Conservation (phyloP, 805 yeast genomes). For the Wickerhamiella kurtzmanii region DNA sequence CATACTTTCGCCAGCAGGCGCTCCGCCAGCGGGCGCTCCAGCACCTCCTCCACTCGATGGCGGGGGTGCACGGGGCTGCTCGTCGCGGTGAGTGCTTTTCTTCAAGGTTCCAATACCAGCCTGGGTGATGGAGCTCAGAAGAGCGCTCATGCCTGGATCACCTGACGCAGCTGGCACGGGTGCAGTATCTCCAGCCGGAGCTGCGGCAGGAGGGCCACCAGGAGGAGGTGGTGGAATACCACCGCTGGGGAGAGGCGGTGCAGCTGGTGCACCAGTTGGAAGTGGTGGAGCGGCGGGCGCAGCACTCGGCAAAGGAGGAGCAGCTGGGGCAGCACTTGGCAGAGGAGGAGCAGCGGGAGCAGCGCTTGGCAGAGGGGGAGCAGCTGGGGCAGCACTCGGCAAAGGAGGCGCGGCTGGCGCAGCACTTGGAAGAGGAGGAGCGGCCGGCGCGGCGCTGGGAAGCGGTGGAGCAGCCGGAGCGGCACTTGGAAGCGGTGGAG, state of each 20-base stretch:
- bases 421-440: conserved; percentile 17
- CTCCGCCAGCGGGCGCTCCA: conserved; percentile 54
- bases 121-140: conserved; percentile 73
- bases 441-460: conserved; percentile 18
- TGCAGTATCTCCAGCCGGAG: conserved; percentile 8
- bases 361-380: conserved; percentile 19
- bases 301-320: conserved; percentile 19
- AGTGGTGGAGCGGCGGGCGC: conserved; percentile 28
- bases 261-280: conserved; percentile 30
- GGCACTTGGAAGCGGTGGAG: no score
- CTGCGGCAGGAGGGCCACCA: conserved; percentile 14
- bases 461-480: conserved; percentile 16
- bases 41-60: not conserved
- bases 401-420: conserved; percentile 14
- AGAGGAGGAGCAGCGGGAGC: conserved; percentile 25
- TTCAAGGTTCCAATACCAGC: conserved; percentile 59
- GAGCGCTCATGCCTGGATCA: conserved; percentile 60
- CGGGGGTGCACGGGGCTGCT: not conserved
- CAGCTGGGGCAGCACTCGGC: conserved; percentile 17
- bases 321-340: conserved; percentile 19
- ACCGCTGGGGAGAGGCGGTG: conserved; percentile 28
- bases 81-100: conserved; percentile 53
- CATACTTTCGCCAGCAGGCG: conserved; percentile 28
- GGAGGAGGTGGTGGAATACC: conserved; percentile 21
- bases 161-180: conserved; percentile 20